Percentiles rank a stretch among this genome's conserved stretches.
Evolutionary conservation across 768 basidiomycete genomes (phyloP).

Genomic region (Phanerodontia chrysosporium): DNA sequence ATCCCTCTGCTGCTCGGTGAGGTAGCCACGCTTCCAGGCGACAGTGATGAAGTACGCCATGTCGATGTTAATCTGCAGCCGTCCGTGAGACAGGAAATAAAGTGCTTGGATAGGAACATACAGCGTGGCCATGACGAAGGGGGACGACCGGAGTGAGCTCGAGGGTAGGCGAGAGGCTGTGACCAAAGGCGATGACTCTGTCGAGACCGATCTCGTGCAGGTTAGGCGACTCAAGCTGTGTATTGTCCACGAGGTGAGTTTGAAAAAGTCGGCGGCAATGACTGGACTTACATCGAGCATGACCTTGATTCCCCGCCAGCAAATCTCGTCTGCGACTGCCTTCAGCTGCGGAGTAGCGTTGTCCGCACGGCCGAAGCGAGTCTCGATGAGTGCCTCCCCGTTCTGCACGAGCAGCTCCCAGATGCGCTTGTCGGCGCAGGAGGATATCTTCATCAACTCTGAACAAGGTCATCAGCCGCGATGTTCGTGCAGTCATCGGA

Average conservation of each 20-base stretch:
- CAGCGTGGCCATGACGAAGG: slow-evolving; percentile 15
- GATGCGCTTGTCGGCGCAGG: slow-evolving; percentile 17
- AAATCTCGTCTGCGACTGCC: slow-evolving; percentile 16
- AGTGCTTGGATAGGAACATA: not conserved
- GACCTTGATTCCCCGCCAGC: slow-evolving; percentile 17
- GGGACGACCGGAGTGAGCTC: slow-evolving; percentile 13
- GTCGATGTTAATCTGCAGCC: slow-evolving; percentile 15
- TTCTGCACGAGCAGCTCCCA: slow-evolving; percentile 16
- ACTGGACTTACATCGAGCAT: slow-evolving; percentile 11
- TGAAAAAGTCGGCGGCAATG: no score
- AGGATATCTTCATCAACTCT: slow-evolving; percentile 19
- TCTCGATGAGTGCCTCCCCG: slow-evolving; percentile 12
- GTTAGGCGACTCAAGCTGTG: slow-evolving; percentile 13
- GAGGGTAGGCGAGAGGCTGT: slow-evolving; percentile 14
- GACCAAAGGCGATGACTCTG: slow-evolving; percentile 15
- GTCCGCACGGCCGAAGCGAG: slow-evolving; percentile 14
- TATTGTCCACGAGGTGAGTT: no score
- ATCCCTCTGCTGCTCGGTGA: slow-evolving; percentile 13
- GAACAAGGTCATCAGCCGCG: not conserved
- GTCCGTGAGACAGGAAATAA: not conserved
- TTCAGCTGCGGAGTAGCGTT: slow-evolving; percentile 12
- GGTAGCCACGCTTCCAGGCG: slow-evolving; percentile 10
- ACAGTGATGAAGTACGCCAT: slow-evolving; percentile 15
- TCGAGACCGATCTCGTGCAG: slow-evolving; percentile 15
- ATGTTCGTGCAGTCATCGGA: not conserved